Base-by-base conservation (phyloP, 257 asterid genomes). In the Leptodermis oblonga region DNA sequence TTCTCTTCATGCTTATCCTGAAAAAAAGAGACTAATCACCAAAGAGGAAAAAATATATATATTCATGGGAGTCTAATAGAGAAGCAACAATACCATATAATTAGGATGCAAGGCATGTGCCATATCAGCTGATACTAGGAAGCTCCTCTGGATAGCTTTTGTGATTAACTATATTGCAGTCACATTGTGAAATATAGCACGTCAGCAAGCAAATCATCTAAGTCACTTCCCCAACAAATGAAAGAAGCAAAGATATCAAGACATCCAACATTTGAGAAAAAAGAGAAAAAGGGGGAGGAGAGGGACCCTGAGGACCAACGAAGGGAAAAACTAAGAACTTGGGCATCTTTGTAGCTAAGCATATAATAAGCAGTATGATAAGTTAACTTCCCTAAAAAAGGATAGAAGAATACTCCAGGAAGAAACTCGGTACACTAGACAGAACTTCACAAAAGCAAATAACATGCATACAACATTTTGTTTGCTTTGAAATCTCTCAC, bases 81-180 rank as follows among this genome's bases (percentile, higher is more conserved):
- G 76, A 31, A 26, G 41, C 23, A 31, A 41, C 39, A 75, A n/a
- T 84, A 94, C 97, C 93, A 85, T 81, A 70, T 89, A 94, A 77
- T 94, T 91, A 15, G 99, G 99, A 79, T 91, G 99, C 81, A 91
- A 75, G 55, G 97, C 97, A 76, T 94, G 99, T 36, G 99, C 99
- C 99, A 94, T 94, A 78, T 94, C 99, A 62, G 99, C 99, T 25
- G 99, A 94, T 20, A 94, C 92, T 33, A 94, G 81, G 73, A 91
- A 91, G 78, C 99, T 94, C 87, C 70, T 88, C 76, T 94, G 99
- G 74, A 89, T 85, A 34, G 99, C 93, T 76, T 75, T 85, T 31
- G 82, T 81, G 30, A 94, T 78, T 81, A 90, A 62, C 97, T 94
- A 74, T 3, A 71, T 46, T 30, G 46, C 31, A 53, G 30, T 52